These are phyloP conservation scores for Populus hybrid DNA, from an alignment of 441 rosid genomes.

Conservation along the genomic window DNA sequence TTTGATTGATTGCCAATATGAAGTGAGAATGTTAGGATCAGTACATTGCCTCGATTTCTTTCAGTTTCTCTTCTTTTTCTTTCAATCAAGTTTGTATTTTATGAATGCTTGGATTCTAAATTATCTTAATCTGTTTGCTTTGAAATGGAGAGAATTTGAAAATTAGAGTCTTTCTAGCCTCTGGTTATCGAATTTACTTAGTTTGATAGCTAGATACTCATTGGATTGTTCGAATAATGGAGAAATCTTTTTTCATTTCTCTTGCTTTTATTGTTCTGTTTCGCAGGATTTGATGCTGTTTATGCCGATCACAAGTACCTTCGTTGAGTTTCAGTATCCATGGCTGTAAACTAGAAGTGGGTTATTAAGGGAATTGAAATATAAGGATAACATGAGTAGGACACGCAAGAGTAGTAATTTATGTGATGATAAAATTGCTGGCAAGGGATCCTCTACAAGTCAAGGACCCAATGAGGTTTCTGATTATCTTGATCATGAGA, in stretches of 20 bases:
- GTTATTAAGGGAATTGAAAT: neutral
- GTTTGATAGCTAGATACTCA: neutral
- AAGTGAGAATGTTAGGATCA: neutral
- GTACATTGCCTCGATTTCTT: neutral
- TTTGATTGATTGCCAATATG: neutral
- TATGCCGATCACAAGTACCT: neutral
- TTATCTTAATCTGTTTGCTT: neutral
- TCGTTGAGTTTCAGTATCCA: neutral
- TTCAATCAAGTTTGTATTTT: neutral
- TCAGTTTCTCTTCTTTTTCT: no score
- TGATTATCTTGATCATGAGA: slow-evolving; percentile 47
- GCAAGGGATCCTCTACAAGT: slow-evolving; percentile 6
- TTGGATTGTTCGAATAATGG: neutral
- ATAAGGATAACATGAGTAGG: slow-evolving; percentile 23
- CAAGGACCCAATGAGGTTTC: slow-evolving; percentile 18
- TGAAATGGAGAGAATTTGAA: neutral
- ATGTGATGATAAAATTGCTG: slow-evolving; percentile 27
- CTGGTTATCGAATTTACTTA: neutral
- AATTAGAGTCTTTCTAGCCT: neutral
- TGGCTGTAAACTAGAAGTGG: neutral
- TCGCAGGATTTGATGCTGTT: neutral
- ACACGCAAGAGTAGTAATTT: slow-evolving; percentile 10
- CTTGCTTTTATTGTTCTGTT: neutral
- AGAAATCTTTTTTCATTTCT: neutral
- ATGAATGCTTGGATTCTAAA: neutral